Percentiles rank a stretch among this genome's conserved stretches.
Conservation (phyloP, 345 rosid species). For the Aurinia saxatilis region DNA sequence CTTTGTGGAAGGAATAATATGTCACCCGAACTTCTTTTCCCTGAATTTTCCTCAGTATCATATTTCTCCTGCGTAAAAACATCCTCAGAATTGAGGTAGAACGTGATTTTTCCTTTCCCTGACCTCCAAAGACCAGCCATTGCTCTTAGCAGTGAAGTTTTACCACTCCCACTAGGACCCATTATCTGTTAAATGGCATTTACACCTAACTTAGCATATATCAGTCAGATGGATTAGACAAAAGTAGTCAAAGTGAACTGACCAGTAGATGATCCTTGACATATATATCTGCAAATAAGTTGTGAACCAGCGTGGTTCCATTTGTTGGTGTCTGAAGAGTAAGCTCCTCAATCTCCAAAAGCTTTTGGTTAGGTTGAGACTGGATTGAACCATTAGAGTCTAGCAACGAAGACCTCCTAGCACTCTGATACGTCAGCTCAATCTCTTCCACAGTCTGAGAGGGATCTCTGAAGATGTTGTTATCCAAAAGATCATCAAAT, state of each 20-base stretch:
- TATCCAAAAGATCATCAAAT: conserved; percentile 76
- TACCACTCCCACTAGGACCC: conserved; percentile 96
- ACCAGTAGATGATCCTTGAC: conserved; percentile 77
- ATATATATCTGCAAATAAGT: conserved; percentile 50
- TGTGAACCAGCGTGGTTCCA: conserved; percentile 59
- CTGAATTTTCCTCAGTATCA: conserved; percentile 31
- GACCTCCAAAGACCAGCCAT: conserved; percentile 91
- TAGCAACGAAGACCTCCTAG: conserved; percentile 22
- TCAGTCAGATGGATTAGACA: neutral
- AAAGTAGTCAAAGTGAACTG: conserved; percentile 29
- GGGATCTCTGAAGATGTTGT: conserved; percentile 35
- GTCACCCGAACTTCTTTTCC: conserved; percentile 36
- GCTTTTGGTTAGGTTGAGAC: conserved; percentile 27
- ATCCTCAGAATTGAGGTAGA: conserved; percentile 43
- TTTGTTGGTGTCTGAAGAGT: conserved; percentile 74
- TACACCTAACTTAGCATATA: conserved; percentile 6
- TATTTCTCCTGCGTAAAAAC: conserved; percentile 26
- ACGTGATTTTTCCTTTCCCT: conserved; percentile 80
- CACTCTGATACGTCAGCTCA: conserved; percentile 39
- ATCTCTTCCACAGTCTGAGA: conserved; percentile 46
- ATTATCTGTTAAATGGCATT: conserved; percentile 47
- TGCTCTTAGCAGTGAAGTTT: conserved; percentile 89
- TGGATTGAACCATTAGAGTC: conserved; percentile 52
- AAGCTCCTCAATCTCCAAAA: conserved; percentile 56
- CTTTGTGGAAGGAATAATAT: conserved; percentile 91